Evolutionary conservation across 441 rosid species (phyloP), one percentile per base, ranked within the genome.

Genomic region (Bruguiera hainesii): DNA sequence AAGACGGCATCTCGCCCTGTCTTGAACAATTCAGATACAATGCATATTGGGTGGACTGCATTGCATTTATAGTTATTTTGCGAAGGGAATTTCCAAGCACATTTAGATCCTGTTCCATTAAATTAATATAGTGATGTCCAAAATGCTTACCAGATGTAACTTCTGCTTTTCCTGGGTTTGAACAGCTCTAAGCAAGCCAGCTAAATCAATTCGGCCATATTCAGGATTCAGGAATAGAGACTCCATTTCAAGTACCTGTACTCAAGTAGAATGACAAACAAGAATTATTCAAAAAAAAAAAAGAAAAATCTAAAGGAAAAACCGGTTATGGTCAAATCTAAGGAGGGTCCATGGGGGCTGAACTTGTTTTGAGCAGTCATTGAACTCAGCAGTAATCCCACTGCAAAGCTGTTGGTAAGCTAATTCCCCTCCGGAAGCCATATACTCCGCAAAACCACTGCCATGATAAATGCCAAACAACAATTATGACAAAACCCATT

Each of bases 161-260:
- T 93, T 93, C 84, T 85, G 80, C 80, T 89, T 91, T 75, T 93
- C 98, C 67, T 87, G 95, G n/a, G 75, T 74, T 81, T 91, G 98
- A 77, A 93, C 86, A 59, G 85, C 82, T 61, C 85, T 78, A 31
- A 93, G 89, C n/a, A 91, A 77, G 59, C 85, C 79, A 70, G 96
- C 87, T 52, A 93, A 84, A 83, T 91, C 97, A 60, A 67, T 70
- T 61, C 95, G 84, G 66, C 78, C 52, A 29, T 73, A 63, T 48
- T 79, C 73, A n/a, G 91, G 87, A 63, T 64, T 75, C 70, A 66
- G 65, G 74, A 91, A 88, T 33, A 75, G 73, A 66, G 93, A 79
- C 74, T 91, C 95, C 76, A 90, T 82, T 65, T 87, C 93, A 13
- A 86, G 88, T 23, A 93, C 88, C 97, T 93, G 70, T 57, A 60